Evolutionary conservation across 305 asterid species (phyloP), one percentile per base, ranked within the genome.

Genomic region (Solanum hybrid): DNA sequence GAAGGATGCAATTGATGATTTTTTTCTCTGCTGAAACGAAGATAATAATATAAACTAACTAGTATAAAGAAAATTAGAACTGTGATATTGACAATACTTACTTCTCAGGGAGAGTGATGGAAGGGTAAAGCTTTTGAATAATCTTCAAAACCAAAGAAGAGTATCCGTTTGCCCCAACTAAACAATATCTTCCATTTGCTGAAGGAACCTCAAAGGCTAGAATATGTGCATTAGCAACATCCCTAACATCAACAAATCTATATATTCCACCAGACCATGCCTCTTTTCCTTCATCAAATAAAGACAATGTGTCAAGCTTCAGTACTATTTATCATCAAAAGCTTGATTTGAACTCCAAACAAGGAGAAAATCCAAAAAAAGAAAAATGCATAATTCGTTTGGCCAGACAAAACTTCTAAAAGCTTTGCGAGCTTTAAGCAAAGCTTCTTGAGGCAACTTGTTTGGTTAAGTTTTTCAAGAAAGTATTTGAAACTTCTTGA

Each of bases 241-340:
- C 95, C 91, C 94, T 93, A 86, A 93, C 94, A 91, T 94, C 95
- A 7, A 94, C 95, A 8, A 35, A 88, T 31, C 64, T 40, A 83
- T 85, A 35, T n/a, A 1, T 7, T 29, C 87, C 90, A 42, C 73
- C 37, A 20, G 89, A 91, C 85, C 79, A 89, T 61, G 82, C 31
- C 64, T 82, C 89, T 5, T 51, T 74, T 31, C 90, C 92, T 91
- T 81, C 74, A 79, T 16, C 42, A 24, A 84, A 73, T 20, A 40
- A 71, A 16, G 34, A 73, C 33, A 75, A 11, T 40, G 74, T 82
- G 87, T 82, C 71, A 28, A 83, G 33, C 37, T 16, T 46, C 14
- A 83, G 73, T 42, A 28, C 28, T 83, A 28, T 42, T 83, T 42
- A 82, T 42, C 6, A 9, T 29, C 11, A 46, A 83, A 82, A 37